Base-by-base conservation (phyloP, 192 early-diverging fungal species). In the Ambispora gerdemannii region DNA sequence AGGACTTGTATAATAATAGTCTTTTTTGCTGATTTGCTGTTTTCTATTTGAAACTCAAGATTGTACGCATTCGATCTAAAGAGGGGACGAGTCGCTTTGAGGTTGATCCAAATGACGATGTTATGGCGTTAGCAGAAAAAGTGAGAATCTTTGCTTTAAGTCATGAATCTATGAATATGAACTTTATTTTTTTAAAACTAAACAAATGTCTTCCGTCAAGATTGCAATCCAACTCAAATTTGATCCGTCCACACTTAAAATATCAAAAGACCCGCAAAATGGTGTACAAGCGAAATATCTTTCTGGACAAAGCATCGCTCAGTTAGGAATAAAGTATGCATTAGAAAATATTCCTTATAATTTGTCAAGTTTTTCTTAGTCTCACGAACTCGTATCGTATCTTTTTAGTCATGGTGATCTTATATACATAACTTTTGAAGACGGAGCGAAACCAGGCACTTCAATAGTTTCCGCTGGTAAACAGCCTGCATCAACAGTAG, bases 11-110 rank as follows among this genome's bases (percentile, higher is more conserved):
- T 33, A 38, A 64, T 1, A 27, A 33, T 43, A 64, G 30, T 17
- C 56, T 8, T 27, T 30, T 25, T 24, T 63, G 62, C 59, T 33
- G 11, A 50, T 38, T 50, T 13, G n/a, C n/a, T n/a, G n/a, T n/a
- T n/a, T n/a, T n/a, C n/a, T n/a, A n/a, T n/a, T n/a, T n/a, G n/a
- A n/a, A n/a, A n/a, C n/a, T 24, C 15, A 59, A 88, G 88, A 78
- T 91, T 36, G 81, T 93, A 30, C 83, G 92, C 63, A 72, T 93
- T 63, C 83, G 90, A 47, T 81, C 85, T 25, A 86, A 88, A 50
- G 87, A 89, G 19, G 91, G 90, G 22, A 89, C 88, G 67, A 58
- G 74, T 63, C 79, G 92, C 28, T 74, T 93, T 4, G 80, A 88
- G 17, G 75, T 86, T 34, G 83, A 90, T 34, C 78, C 82, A 1